A percentile compares a stretch with the other conserved stretches of the same genome.
phyloP scores from a whole-genome alignment of 129 eudicot genomes.

The Ambrosia artemisiifolia region DNA sequence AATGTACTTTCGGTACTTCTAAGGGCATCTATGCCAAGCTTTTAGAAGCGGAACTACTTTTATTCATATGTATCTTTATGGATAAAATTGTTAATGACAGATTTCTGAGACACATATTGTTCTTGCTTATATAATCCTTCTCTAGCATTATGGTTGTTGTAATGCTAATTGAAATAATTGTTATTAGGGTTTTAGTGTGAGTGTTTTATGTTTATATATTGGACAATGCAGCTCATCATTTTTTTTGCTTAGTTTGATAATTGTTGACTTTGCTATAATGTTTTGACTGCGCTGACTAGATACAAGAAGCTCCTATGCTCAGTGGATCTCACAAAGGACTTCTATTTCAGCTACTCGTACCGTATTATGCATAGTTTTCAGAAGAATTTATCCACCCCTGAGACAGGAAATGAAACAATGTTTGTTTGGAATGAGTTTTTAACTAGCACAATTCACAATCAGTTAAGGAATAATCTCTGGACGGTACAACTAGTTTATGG shows the following conservation, averaged over 20 bases:
- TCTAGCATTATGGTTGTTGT: conserved; percentile 45
- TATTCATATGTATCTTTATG: conserved; percentile 40
- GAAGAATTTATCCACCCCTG: conserved; percentile 57
- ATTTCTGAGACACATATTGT: conserved; percentile 9
- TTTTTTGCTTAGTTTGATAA: background rate
- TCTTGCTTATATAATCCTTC: conserved; percentile 15
- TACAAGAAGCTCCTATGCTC: conserved; percentile 89
- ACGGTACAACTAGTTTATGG: conserved; percentile 88
- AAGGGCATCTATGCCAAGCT: conserved; percentile 25
- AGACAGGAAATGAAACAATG: conserved; percentile 73
- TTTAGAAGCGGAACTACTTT: conserved; percentile 35
- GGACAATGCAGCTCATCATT: background rate
- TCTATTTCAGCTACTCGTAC: conserved; percentile 95
- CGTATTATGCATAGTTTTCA: conserved; percentile 81
- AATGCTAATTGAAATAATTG: conserved; percentile 51
- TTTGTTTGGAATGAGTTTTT: conserved; percentile 93
- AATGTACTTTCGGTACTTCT: conserved; percentile 36
- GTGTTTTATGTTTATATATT: conserved; percentile 22
- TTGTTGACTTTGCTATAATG: conserved; percentile 38
- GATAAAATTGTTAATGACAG: conserved; percentile 11
- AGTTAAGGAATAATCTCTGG: conserved; percentile 71
- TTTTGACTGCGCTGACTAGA: conserved; percentile 51
- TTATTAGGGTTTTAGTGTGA: conserved; percentile 38
- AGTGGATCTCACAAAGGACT: conserved; percentile 93
- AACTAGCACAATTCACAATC: conserved; percentile 67